Evolutionary conservation across 2,329 filamentous ascomycete genomes (phyloP).

Genomic region (Diaporthe longicolla): DNA sequence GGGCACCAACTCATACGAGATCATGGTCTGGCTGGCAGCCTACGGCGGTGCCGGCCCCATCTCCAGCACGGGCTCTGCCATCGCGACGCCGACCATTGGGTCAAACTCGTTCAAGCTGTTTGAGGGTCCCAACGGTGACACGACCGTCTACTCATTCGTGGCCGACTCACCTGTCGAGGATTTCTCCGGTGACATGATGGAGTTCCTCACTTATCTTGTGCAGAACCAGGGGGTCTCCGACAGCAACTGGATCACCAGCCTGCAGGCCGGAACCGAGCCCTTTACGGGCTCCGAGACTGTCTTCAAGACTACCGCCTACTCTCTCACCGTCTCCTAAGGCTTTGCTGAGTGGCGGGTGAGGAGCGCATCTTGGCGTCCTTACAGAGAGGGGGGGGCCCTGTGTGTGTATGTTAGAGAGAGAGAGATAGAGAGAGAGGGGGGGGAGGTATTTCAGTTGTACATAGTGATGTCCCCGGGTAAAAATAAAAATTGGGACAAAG

Average conservation of each 20-base stretch:
- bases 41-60: slow-evolving; percentile 73
- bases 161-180: slow-evolving; percentile 58
- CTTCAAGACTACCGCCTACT: slow-evolving; percentile 45
- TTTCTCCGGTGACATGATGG: slow-evolving; percentile 70
- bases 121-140: slow-evolving; percentile 71
- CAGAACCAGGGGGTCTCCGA: slow-evolving; percentile 60
- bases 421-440: neutral
- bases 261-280: slow-evolving; percentile 70
- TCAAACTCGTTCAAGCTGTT: slow-evolving; percentile 71
- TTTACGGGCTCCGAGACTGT: slow-evolving; percentile 62
- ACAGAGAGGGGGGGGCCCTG: too few relatives aligned
- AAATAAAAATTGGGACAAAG: slow-evolving; percentile 1
- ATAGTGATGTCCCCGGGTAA: slow-evolving; percentile 20
- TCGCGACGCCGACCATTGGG: slow-evolving; percentile 68
- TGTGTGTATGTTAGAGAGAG: too few relatives aligned
- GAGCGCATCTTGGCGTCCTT: neutral
- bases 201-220: slow-evolving; percentile 71
- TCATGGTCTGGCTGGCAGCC: slow-evolving; percentile 75
- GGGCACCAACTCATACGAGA: slow-evolving; percentile 66
- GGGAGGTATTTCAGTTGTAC: neutral
- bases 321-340: slow-evolving; percentile 38
- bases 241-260: slow-evolving; percentile 66
- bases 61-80: slow-evolving; percentile 63
- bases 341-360: neutral
- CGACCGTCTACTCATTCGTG: slow-evolving; percentile 71